Evolutionary conservation across 2,329 filamentous ascomycete genomes (phyloP), one percentile per base, ranked within the genome.

Genomic region (Clarireedia homoeocarpa): DNA sequence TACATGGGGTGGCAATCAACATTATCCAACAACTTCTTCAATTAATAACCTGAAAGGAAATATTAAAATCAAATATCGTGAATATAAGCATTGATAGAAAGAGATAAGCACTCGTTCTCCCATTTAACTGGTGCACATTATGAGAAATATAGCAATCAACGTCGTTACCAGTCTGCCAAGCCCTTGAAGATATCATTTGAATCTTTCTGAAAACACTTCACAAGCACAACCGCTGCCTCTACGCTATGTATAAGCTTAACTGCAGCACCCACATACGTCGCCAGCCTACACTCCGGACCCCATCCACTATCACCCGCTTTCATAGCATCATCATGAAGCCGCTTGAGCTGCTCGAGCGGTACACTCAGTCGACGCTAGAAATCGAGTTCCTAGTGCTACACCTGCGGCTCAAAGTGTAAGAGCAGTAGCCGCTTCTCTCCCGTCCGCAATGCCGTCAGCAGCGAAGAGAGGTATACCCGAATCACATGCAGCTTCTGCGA

Each of bases 251-350:
- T 73, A 57, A 86, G 69, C 0, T 83, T 83, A n/a, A 86, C 77
- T 0, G 75, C 82, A 27, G 79, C 78, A 4, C 83, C 83, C 15
- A 80, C 81, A 73, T 84, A 86, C 12, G 80, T 80, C 4, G 80
- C 82, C 72, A 85, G 71, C 56, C 82, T 74, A 4, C 75, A 79
- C 6, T 75, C 39, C 7, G 61, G 66, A 26, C 79, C 81, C 78
- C 79, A 77, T 51, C 77, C 72, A 14, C 67, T 69, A 66, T 82
- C 77, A 2, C 76, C 78, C 52, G 69, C 72, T 63, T 73, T 67
- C 63, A 77, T 62, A 39, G 79, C 80, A 23, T 66, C 53, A 15
- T 59, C 58, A 66, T 78, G 77, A 26, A 73, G 57, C 27, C 63
- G 67, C 53, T 62, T 65, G 58, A 75, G 77, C 59, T 75, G 71